These are phyloP conservation scores for Phytophthora aleatoria DNA, from an alignment of 352 stramenopile genomes.

Conservation along the genomic window DNA sequence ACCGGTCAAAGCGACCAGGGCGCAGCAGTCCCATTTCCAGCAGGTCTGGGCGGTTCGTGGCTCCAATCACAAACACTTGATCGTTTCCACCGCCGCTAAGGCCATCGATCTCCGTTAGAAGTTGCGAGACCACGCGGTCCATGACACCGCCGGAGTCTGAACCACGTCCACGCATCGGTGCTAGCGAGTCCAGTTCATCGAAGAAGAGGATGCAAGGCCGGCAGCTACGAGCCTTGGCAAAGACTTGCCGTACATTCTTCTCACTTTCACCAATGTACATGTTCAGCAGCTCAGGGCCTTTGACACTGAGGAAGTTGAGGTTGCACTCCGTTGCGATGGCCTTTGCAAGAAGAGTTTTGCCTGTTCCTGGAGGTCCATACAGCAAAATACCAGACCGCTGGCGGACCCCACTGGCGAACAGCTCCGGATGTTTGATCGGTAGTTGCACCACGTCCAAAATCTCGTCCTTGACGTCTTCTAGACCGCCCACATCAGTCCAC, in stretches of 20 bases:
- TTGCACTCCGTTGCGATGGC: conserved; percentile 96
- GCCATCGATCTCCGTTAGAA: conserved; percentile 95
- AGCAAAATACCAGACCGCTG: conserved; percentile 85
- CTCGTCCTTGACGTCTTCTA: conserved; percentile 99
- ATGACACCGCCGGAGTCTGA: conserved; percentile 93
- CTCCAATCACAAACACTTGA: conserved; percentile 95
- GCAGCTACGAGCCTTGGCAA: conserved; percentile 86
- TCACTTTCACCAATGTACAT: conserved; percentile 99
- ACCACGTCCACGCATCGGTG: conserved; percentile 87
- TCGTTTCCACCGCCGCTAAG: conserved; percentile 72
- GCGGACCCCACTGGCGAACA: conserved; percentile 78
- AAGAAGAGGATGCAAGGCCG: conserved; percentile 93
- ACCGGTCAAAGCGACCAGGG: conserved; percentile 89
- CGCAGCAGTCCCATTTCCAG: conserved; percentile 95
- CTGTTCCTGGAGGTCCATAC: conserved; percentile 87
- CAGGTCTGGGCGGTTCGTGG: conserved; percentile 96
- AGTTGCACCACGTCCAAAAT: conserved; percentile 91
- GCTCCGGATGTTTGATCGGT: conserved; percentile 81
- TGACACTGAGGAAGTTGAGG: conserved; percentile 96
- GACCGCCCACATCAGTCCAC: conserved; percentile 98
- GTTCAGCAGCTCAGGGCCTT: conserved; percentile 95
- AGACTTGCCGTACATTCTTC: conserved; percentile 95
- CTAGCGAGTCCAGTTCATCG: conserved; percentile 92
- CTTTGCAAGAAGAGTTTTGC: conserved; percentile 96
- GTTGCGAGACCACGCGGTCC: conserved; percentile 96